phyloP scores from a whole-genome alignment of 352 stramenopile species.

The Pythium vanterpoolii region DNA sequence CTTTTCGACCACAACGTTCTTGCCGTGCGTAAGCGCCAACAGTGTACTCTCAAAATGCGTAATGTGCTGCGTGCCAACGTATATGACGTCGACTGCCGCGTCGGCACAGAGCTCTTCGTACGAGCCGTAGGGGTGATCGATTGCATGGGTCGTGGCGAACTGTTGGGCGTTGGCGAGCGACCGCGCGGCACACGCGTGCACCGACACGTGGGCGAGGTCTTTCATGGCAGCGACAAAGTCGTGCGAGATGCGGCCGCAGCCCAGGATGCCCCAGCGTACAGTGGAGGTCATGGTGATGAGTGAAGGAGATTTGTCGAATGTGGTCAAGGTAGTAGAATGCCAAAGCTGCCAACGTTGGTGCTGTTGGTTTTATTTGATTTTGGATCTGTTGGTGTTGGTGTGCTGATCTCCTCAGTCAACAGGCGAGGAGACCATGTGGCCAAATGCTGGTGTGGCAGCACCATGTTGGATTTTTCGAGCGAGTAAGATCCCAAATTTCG shows the following conservation, averaged over 20 bases:
- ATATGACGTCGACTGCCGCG: constrained; percentile 84
- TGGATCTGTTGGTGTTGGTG: too few species aligned
- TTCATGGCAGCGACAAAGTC: constrained; percentile 54
- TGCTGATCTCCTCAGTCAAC: too few species aligned
- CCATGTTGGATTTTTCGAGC: too few species aligned
- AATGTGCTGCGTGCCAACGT: constrained; percentile 90
- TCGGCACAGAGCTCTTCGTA: constrained; percentile 87
- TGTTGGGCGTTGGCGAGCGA: constrained; percentile 40
- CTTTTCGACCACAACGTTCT: constrained; percentile 93
- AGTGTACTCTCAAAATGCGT: constrained; percentile 77
- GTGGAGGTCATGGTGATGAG: not conserved
- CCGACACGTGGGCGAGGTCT: constrained; percentile 10
- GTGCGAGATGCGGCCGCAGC: constrained; percentile 57
- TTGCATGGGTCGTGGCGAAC: constrained; percentile 31
- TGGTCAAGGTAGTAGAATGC: not conserved
- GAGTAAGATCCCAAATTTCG: too few species aligned
- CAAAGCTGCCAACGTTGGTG: too few species aligned
- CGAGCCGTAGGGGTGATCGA: constrained; percentile 64
- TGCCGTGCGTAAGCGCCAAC: constrained; percentile 74
- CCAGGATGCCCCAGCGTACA: constrained; percentile 62
- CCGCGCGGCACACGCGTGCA: constrained; percentile 51
- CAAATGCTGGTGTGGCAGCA: too few species aligned
- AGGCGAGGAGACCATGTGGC: too few species aligned
- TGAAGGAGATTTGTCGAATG: too few species aligned
- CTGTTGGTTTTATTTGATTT: too few species aligned